A percentile compares a stretch with the other conserved stretches of the same genome.
Conservation (phyloP, 176 grass and related monocot species). For the Triticum turgidum region DNA sequence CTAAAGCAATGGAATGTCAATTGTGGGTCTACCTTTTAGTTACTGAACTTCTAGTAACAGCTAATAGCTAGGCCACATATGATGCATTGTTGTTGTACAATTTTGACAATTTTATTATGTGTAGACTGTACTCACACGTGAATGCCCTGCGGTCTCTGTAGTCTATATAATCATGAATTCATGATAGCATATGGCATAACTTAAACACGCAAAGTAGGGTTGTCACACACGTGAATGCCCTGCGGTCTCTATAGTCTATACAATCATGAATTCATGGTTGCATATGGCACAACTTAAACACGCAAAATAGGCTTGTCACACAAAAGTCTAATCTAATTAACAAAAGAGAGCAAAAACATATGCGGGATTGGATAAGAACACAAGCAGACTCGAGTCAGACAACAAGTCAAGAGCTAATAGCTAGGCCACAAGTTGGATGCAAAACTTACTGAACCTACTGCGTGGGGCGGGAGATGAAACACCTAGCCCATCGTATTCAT, state of each 20-base stretch:
- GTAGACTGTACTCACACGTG: neutral
- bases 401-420: too few relatives aligned
- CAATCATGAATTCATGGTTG: too few relatives aligned
- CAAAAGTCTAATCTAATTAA: neutral
- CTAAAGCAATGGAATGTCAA: slow-evolving; percentile 5
- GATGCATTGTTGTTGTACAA: neutral
- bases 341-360: neutral
- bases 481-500: neutral
- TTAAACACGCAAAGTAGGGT: neutral
- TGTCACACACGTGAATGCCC: neutral
- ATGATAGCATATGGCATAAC: neutral
- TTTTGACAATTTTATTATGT: neutral
- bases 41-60: neutral
- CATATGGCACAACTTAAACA: too few relatives aligned
- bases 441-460: too few relatives aligned
- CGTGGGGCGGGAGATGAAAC: too few relatives aligned
- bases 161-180: neutral
- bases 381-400: too few relatives aligned
- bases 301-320: neutral
- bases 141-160: neutral
- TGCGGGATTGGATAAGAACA: neutral
- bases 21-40: neutral
- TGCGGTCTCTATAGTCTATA: too few relatives aligned
- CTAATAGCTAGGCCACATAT: neutral
- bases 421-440: too few relatives aligned